phyloP scores from a whole-genome alignment of 164 flowering plant genomes.

The Magnolia officinalis region DNA sequence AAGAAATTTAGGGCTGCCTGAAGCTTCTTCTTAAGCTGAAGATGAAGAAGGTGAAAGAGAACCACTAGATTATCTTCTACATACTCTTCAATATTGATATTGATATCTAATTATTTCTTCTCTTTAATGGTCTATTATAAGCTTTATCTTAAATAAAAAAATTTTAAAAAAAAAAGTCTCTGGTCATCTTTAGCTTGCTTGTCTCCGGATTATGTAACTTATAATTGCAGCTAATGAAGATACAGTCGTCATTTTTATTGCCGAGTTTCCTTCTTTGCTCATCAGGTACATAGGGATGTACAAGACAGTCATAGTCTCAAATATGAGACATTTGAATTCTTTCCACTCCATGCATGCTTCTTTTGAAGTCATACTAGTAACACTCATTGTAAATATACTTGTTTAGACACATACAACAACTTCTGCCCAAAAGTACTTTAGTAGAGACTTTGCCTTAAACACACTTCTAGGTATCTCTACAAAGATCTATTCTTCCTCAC shows the following conservation, averaged over 20 bases:
- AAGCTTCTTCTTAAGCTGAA: too few species aligned
- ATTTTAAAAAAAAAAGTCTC: too few species aligned
- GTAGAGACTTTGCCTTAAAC: too few species aligned
- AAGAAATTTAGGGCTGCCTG: neutral
- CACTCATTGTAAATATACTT: too few species aligned
- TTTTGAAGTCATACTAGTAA: too few species aligned
- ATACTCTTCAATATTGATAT: neutral
- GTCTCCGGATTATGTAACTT: neutral
- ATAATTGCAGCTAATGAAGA: neutral
- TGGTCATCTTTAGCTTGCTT: neutral
- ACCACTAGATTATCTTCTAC: neutral
- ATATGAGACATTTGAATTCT: neutral
- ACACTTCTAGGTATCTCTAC: too few species aligned
- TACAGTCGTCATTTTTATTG: neutral
- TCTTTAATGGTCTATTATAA: neutral
- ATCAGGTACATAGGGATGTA: neutral
- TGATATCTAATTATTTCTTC: neutral
- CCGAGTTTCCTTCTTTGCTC: neutral
- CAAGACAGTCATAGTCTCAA: neutral
- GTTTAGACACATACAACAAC: too few species aligned
- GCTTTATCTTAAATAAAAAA: neutral
- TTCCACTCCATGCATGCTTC: neutral
- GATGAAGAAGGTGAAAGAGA: too few species aligned
- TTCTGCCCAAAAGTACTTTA: too few species aligned
- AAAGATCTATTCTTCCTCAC: too few species aligned